Evolutionary conservation across 2,329 filamentous ascomycete genomes (phyloP).

Genomic region (Aspergillus candidus): DNA sequence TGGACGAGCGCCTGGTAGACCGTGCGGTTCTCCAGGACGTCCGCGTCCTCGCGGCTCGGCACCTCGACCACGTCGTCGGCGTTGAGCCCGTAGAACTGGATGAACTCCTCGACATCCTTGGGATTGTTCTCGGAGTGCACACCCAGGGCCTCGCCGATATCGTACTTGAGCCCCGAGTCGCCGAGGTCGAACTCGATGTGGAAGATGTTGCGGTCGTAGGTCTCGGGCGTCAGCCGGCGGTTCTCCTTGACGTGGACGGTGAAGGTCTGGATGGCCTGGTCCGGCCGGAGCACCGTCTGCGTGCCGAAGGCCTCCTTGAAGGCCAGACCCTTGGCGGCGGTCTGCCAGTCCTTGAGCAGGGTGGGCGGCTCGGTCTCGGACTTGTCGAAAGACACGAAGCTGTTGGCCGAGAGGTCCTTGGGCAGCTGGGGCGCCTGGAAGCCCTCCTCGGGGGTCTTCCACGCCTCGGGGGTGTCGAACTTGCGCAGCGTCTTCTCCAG

Average conservation of each 20-base stretch:
- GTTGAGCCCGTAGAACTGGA: slow-evolving; percentile 80
- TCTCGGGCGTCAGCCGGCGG: slow-evolving; percentile 76
- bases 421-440: slow-evolving; percentile 45
- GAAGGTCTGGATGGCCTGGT: slow-evolving; percentile 76
- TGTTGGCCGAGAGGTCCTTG: slow-evolving; percentile 65
- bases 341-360: slow-evolving; percentile 70
- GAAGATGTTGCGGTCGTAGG: slow-evolving; percentile 98
- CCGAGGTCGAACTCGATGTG: slow-evolving; percentile 98
- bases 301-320: slow-evolving; percentile 95
- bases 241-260: slow-evolving; percentile 92
- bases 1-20: slow-evolving; percentile 87
- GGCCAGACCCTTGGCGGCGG: slow-evolving; percentile 75
- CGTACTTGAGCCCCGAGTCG: slow-evolving; percentile 83
- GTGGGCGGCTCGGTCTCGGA: slow-evolving; percentile 61
- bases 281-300: slow-evolving; percentile 67
- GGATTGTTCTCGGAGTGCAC: slow-evolving; percentile 93
- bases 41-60: slow-evolving; percentile 70
- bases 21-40: slow-evolving; percentile 76
- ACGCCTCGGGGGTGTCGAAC: slow-evolving; percentile 70
- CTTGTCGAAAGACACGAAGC: slow-evolving; percentile 77
- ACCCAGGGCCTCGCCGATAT: slow-evolving; percentile 93
- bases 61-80: slow-evolving; percentile 84
- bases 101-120: slow-evolving; percentile 72
- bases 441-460: slow-evolving; percentile 61
- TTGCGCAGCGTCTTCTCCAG: slow-evolving; percentile 65